These are phyloP conservation scores for Fomes fomentarius DNA, from an alignment of 1,284 basidiomycete species.

Conservation along the genomic window DNA sequence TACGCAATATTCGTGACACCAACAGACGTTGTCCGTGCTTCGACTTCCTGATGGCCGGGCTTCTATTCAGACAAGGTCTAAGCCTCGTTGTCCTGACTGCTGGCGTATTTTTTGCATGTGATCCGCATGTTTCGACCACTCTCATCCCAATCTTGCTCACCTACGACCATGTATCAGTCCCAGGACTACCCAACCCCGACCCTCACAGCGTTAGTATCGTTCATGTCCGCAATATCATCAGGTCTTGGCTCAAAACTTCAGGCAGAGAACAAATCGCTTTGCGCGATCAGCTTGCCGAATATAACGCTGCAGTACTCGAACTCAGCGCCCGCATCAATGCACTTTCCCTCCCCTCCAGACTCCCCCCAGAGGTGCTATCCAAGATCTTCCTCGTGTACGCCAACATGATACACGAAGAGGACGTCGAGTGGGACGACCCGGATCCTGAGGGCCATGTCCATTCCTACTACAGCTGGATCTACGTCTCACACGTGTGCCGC, in stretches of 20 bases:
- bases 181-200: background rate
- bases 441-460: background rate
- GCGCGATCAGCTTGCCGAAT: background rate
- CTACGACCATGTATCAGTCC: background rate
- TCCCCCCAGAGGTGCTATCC: conserved; percentile 13
- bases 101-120: too few species aligned
- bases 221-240: background rate
- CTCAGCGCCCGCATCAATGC: conserved; percentile 4
- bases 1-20: too few species aligned
- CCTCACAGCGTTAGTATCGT: background rate
- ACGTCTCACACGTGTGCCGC: conserved; percentile 3
- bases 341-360: conserved; percentile 11
- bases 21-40: too few species aligned
- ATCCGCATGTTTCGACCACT: too few species aligned
- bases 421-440: background rate
- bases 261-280: background rate
- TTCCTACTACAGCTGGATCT: conserved; percentile 6
- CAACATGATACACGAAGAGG: background rate
- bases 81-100: too few species aligned
- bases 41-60: too few species aligned
- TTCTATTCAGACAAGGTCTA: too few species aligned
- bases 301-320: conserved; percentile 1
- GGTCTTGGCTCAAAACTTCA: too few species aligned
- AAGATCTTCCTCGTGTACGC: conserved; percentile 9
- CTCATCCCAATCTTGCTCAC: too few species aligned